Base-by-base conservation (phyloP, 257 asterid genomes). In the Scutellaria minor region DNA sequence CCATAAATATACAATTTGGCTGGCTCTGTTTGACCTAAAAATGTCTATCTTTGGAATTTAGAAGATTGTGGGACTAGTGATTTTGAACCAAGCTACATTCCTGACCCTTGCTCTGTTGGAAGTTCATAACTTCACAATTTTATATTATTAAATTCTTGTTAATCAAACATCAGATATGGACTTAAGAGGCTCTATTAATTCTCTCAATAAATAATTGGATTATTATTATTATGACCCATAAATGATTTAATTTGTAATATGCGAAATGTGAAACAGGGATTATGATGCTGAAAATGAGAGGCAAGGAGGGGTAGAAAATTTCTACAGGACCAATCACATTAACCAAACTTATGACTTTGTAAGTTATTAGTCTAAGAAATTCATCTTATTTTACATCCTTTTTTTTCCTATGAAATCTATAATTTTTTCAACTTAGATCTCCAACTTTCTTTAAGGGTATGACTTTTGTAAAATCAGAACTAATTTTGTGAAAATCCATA, bases 291-390 rank as follows among this genome's bases (percentile, higher is more conserved):
- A 86, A 62, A 87, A 88, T 82, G 88, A 78, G 47, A 90, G 97
- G 83, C 97, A 85, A 74, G 81, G 70, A 81, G 89, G 86, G 45
- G 98, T 89, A 51, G 97, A 90, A 68, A 54, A 1, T 64, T 85
- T 90, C 80, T 93, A 93, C 81, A 77, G 54, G 66, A 75, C 64
- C 53, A 90, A 93, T 76, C 98, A 90, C 85, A 81, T 87, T n/a
- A 51, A 81, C 78, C 97, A 93, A 70, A 85, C 97, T 12, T 80
- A 57, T 76, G 88, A 88, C 70, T 93, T 84, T 11, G 98, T 93
- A 82, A 87, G 96, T 81, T 27, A 27, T 11, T 35, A 7, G 1
- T 2, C 52, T 18, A 31, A 0, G 0, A 18, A 24, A 7, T 9
- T 35, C 10, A 11, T 2, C 5, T 5, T 24, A 18, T 18, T 18